Evolutionary conservation across 352 stramenopile species (phyloP), one percentile per base, ranked within the genome.

Genomic region (Globisporangium cystogenes): DNA sequence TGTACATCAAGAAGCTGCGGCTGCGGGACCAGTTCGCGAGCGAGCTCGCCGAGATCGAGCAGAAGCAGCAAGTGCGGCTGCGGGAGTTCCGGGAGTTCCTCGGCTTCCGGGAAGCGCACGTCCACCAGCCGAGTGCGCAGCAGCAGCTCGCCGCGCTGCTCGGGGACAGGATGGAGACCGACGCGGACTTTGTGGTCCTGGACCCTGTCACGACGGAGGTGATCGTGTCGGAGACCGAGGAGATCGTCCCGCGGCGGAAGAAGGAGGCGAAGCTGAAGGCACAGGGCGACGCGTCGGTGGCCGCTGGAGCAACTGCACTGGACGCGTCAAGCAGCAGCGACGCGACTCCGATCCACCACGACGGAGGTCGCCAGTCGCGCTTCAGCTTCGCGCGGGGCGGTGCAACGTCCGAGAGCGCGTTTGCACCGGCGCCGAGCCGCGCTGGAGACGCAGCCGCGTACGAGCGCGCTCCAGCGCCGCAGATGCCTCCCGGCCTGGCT

Each of bases 1-100:
- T 65, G 14, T 94, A 91, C 62, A 92, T 94, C 51, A 92, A 89
- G 54, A 88, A 80, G 55, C 65, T 91, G 48, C 78, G 79, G 49
- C 62, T 94, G 26, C 72, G 79, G 20, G 73, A 85, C 1, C 47
- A 65, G 29, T 94, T 90, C 60, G 43, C 44, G 3, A 47, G 65
- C 1, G 83, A 92, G n/a, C 62, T 92, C 10, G 66, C 54, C 23
- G 46, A 67, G 51, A 94, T 94, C 23, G 62, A 84, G 44, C 64
- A 70, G 35, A 59, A 72, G n/a, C 68, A 88, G 23, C 67, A 77
- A 35, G 62, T 39, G 41, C 68, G 70, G 33, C 43, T 86, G 26
- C 46, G 61, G 1, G 69, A 90, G 44, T 93, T 93, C 49, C 80
- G 77, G 33, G 62, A 77, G 51, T 87, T 87, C 45, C 48, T 74